These are phyloP conservation scores for Aeminium ludgeri DNA, from an alignment of 495 filamentous ascomycete genomes.

Conservation along the genomic window DNA sequence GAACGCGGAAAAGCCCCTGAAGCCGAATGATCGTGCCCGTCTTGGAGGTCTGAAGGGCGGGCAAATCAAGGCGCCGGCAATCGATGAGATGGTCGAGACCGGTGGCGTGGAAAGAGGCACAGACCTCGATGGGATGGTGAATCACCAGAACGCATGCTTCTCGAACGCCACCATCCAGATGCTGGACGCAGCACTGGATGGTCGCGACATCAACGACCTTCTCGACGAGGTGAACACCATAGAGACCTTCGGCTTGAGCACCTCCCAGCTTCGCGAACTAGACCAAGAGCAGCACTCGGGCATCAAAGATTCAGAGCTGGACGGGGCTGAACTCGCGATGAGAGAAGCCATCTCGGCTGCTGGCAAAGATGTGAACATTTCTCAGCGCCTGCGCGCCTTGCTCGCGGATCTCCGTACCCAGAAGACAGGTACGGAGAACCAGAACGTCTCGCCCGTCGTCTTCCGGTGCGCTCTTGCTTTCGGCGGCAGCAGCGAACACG, in stretches of 20 bases:
- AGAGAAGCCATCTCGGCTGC: neutral
- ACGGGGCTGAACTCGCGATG: neutral
- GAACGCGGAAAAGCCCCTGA: neutral
- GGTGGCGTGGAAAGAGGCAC: neutral
- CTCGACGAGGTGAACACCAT: neutral
- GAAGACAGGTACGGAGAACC: neutral
- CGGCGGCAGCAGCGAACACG: neutral
- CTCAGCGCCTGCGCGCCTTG: neutral
- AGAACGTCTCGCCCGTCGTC: constrained; percentile 1
- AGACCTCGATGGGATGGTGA: neutral
- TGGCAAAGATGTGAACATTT: neutral
- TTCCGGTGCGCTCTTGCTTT: constrained; percentile 8
- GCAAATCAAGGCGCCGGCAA: neutral
- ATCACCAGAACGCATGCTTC: constrained; percentile 5
- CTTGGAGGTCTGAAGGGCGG: neutral
- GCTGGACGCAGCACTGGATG: constrained; percentile 1
- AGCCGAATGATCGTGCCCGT: neutral
- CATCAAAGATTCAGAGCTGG: neutral
- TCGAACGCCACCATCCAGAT: constrained; percentile 6
- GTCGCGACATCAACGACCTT: neutral
- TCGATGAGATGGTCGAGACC: neutral
- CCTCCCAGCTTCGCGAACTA: neutral
- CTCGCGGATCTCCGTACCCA: neutral
- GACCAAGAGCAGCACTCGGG: neutral
- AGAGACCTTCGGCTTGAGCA: constrained; percentile 1